These are phyloP conservation scores for Diaporthe aspalathi DNA, from an alignment of 2,329 filamentous ascomycete genomes.

Conservation along the genomic window DNA sequence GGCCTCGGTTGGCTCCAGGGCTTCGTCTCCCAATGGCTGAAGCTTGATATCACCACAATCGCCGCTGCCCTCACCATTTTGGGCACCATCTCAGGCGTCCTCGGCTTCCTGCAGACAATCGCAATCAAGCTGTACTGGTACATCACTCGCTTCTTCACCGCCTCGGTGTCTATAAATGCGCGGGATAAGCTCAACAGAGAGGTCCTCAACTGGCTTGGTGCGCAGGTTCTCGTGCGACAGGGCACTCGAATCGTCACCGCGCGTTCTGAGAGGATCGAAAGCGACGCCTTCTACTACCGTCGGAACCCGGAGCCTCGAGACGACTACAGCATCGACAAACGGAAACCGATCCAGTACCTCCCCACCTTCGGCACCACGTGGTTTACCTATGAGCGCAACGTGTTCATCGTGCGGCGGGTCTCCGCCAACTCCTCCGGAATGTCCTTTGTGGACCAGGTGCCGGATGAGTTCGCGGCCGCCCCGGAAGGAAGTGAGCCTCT, in stretches of 20 bases:
- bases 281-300: slow-evolving; percentile 48
- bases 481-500: slow-evolving; percentile 53
- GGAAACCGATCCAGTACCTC: slow-evolving; percentile 51
- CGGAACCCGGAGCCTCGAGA: slow-evolving; percentile 45
- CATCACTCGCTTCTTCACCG: slow-evolving; percentile 51
- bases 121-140: slow-evolving; percentile 50
- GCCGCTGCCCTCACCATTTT: slow-evolving; percentile 50
- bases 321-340: slow-evolving; percentile 49
- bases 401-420: slow-evolving; percentile 53
- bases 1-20: slow-evolving; percentile 46
- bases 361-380: slow-evolving; percentile 53
- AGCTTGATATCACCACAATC: slow-evolving; percentile 49
- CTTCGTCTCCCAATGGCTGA: slow-evolving; percentile 51
- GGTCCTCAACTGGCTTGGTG: slow-evolving; percentile 53
- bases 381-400: slow-evolving; percentile 48
- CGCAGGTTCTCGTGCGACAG: slow-evolving; percentile 48
- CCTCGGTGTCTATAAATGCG: slow-evolving; percentile 52
- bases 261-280: slow-evolving; percentile 47
- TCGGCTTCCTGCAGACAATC: slow-evolving; percentile 46
- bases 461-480: slow-evolving; percentile 49
- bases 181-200: slow-evolving; percentile 52
- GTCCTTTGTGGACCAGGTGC: slow-evolving; percentile 40
- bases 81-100: slow-evolving; percentile 48
- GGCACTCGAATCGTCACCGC: slow-evolving; percentile 51
- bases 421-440: slow-evolving; percentile 39